Base-by-base conservation (phyloP, 2,329 filamentous ascomycete species). In the Septoria linicola region DNA sequence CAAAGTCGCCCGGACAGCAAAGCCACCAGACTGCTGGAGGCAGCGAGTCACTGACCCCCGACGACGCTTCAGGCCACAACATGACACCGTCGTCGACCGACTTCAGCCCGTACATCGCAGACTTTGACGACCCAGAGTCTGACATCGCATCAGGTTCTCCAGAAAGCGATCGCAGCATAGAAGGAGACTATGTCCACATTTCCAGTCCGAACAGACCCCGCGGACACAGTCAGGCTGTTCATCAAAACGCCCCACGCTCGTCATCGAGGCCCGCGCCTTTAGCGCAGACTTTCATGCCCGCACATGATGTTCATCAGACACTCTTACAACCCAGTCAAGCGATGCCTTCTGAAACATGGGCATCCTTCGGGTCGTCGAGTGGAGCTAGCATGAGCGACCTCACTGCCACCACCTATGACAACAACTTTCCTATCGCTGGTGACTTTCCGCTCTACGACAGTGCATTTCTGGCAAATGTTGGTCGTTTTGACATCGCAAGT, bases 11-110 rank as follows among this genome's bases (percentile, higher is more conserved):
- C 34, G 55, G 46, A 49, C 50, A 44, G 40, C 37, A 54, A 35
- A 55, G 45, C 45, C 34, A 47, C 23, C 32, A 23, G 41, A 34
- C 40, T n/a, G 37, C 43, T 14, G 41, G 34, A 49, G 55, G 51
- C 39, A 57, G 53, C 42, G 42, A 37, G 25, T 60, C 62, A 41
- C 57, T 58, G 32, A 63, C 62, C 16, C 59, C 62, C 30, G 40
- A 51, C 39, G 59, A 47, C 32, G 46, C 51, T 32, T 58, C 58
- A 17, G 32, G 53, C 23, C 34, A 39, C 27, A 60, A 61, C 50
- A 51, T 55, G 27, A 64, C 62, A 4, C 62, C 62, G 14, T 53
- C 50, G 13, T 63, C 61, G 14, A 50, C 61, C 34, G 36, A 54
- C 35, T 49, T 53, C 31, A 51, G 51, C 31, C 46, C 52, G 11